Percentiles rank a stretch among this genome's conserved stretches.
Conservation (phyloP, 495 filamentous ascomycete species). For the Penicillium pancosmium region DNA sequence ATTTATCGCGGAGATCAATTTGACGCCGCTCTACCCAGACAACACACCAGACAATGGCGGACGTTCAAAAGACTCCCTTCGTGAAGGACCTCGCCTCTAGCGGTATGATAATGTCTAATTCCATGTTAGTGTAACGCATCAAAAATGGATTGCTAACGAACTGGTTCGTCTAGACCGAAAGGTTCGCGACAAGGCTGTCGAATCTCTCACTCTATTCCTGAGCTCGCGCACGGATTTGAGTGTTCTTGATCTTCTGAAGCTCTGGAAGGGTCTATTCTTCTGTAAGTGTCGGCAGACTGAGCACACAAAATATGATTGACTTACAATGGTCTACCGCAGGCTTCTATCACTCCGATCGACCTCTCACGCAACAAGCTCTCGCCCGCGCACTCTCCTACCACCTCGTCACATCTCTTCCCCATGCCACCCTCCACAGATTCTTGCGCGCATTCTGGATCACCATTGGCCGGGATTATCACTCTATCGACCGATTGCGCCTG, state of each 20-base stretch:
- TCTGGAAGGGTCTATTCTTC: slow-evolving; percentile 98
- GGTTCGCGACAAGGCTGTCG: slow-evolving; percentile 78
- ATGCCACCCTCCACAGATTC: slow-evolving; percentile 54
- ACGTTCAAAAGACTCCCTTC: slow-evolving; percentile 66
- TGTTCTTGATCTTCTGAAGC: slow-evolving; percentile 79
- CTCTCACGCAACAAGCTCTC: slow-evolving; percentile 83
- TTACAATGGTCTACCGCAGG: slow-evolving; percentile 35
- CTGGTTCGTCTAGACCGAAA: slow-evolving; percentile 64
- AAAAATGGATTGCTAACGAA: slow-evolving; percentile 12
- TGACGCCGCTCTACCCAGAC: not conserved
- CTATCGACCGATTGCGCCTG: slow-evolving; percentile 83
- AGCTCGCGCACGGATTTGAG: slow-evolving; percentile 65
- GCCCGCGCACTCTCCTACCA: slow-evolving; percentile 76
- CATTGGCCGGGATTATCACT: slow-evolving; percentile 77
- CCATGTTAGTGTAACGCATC: not conserved
- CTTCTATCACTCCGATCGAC: slow-evolving; percentile 93
- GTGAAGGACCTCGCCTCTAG: slow-evolving; percentile 76
- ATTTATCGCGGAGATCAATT: slow-evolving; percentile 32
- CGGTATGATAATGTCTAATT: slow-evolving; percentile 49
- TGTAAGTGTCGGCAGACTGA: slow-evolving; percentile 48
- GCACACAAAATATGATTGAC: not conserved
- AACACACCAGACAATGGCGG: slow-evolving; percentile 41
- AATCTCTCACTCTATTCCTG: slow-evolving; percentile 79
- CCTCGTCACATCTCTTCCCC: slow-evolving; percentile 67
- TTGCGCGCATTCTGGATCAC: slow-evolving; percentile 87